Evolutionary conservation across 164 flowering plant genomes (phyloP), one percentile per base, ranked within the genome.

Genomic region (Vitis vinifera): DNA sequence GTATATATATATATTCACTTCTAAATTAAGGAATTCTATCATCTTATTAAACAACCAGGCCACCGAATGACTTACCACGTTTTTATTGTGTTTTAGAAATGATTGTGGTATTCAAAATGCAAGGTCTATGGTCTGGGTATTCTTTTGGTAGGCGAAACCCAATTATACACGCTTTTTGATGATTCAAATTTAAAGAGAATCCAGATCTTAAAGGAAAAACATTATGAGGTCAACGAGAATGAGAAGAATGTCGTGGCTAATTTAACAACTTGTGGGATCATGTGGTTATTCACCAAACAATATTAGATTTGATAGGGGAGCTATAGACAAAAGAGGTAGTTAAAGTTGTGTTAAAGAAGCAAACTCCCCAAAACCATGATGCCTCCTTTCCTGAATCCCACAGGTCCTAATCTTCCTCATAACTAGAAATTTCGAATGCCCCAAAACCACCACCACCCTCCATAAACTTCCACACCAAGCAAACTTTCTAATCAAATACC

Each of bases 281-380:
- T 16, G 23, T 3, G n/a, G 37, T 51, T 51, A 67, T 44, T 57
- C 75, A 81, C 78, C 80, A 73, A 81, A 80, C 81, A 67, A 71
- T 68, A 67, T 29, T 51, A 62, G 77, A 76, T 61, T 71, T 73
- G 79, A 75, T 74, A 17, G 79, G 12, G 59, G 65, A 69, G 67
- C 76, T 8, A 69, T 60, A 53, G 47, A 37, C 56, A 51, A 53
- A 47, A 62, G 59, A 75, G 83, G 80, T 79, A 59, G 86, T 82
- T 84, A 76, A 49, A 77, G 83, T 69, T 82, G 86, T 86, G 76
- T 66, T 66, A 69, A 75, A 73, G 80, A 86, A 86, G 89, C 87
- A 84, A 86, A 72, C 67, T 50, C 73, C 63, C 37, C 49, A 23
- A 23, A 31, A 13, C 5, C 16, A 62, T 68, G 62, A 69, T 60